Percentiles rank a stretch among this genome's conserved stretches.
These are phyloP conservation scores for Metarhizium humberi DNA, from an alignment of 2,329 filamentous ascomycete species.

Conservation along the genomic window DNA sequence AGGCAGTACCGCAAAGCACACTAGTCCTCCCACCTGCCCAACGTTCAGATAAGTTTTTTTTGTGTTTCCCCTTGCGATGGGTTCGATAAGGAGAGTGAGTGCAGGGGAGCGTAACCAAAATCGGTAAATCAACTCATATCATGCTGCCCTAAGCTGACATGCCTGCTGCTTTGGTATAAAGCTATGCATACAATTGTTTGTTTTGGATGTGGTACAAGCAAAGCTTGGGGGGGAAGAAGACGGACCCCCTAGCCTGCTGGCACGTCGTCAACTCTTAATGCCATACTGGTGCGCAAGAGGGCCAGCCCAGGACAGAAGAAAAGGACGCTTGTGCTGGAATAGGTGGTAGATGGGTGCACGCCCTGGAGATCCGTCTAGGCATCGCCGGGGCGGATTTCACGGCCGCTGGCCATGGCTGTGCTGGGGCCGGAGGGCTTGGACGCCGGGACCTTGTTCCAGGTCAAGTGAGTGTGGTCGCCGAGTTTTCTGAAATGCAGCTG, in stretches of 20 bases:
- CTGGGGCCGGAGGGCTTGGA: conserved; percentile 30
- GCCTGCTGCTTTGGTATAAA: background rate
- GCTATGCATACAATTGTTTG: background rate
- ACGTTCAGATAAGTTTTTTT: too few relatives aligned
- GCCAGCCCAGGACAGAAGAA: background rate
- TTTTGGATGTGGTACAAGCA: background rate
- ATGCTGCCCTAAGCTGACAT: background rate
- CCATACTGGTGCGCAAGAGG: background rate
- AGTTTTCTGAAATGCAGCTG: conserved; percentile 60
- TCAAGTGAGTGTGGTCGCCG: conserved; percentile 93
- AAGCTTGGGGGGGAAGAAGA: background rate
- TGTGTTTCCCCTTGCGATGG: too few relatives aligned
- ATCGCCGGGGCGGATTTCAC: conserved; percentile 40
- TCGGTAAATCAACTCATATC: background rate
- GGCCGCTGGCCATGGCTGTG: conserved; percentile 42
- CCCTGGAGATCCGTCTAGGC: conserved; percentile 26
- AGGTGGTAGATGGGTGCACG: conserved; percentile 4
- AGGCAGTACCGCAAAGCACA: background rate
- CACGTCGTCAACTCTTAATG: background rate
- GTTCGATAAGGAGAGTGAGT: background rate
- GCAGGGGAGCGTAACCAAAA: background rate
- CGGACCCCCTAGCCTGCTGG: background rate
- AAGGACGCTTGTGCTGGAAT: background rate
- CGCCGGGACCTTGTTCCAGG: conserved; percentile 69
- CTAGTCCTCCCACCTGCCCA: too few relatives aligned